Evolutionary conservation across 306 rosid genomes (phyloP).

Genomic region (Cucurbita pepo): DNA sequence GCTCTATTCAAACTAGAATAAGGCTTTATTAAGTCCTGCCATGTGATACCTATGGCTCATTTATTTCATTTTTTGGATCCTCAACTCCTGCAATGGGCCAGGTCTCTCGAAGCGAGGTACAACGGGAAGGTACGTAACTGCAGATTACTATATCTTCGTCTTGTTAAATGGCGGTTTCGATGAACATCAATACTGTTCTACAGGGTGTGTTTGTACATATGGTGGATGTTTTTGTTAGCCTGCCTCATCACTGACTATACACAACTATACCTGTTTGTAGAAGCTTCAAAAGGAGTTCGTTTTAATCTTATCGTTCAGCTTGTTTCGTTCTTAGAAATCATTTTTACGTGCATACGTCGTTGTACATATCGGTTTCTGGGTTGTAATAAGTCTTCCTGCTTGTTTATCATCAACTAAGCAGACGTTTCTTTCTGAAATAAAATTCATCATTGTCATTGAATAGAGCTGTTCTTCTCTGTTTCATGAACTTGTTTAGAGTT

Average conservation of each 20-base stretch:
- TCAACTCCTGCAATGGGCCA: not conserved
- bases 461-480: not conserved
- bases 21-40: conserved; percentile 33
- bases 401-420: not conserved
- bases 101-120: not conserved
- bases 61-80: not conserved
- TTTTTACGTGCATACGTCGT: not conserved
- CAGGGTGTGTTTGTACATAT: not conserved
- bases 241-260: not conserved
- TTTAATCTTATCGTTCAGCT: not conserved
- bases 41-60: not conserved
- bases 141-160: not conserved
- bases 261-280: not conserved
- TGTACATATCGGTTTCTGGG: not conserved
- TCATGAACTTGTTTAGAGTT: not conserved
- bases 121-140: not conserved
- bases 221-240: not conserved
- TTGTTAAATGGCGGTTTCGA: not conserved
- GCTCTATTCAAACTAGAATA: conserved; percentile 46
- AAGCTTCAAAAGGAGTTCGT: not conserved
- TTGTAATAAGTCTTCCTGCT: not conserved
- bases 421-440: not conserved
- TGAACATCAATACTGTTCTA: not conserved
- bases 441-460: not conserved
- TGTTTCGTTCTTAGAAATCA: not conserved